Conservation (phyloP, 2,329 filamentous ascomycete species). For the Ophiosphaerella korrae region DNA sequence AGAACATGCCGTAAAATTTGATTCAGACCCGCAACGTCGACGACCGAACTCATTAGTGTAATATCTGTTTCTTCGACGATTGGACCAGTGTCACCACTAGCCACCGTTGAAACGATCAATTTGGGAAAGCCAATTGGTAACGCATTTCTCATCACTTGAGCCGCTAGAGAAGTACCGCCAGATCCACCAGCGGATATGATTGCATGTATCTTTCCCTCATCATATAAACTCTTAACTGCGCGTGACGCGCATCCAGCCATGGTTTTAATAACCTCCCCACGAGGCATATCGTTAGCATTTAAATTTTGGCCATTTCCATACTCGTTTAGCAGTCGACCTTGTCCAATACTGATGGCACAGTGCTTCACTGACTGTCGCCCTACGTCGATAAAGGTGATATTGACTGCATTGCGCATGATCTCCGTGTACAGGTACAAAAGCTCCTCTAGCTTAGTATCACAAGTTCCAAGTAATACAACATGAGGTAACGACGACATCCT, state of each 20-base stretch:
- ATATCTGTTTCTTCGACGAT: constrained; percentile 73
- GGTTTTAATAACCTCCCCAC: constrained; percentile 62
- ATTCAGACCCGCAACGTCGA: constrained; percentile 72
- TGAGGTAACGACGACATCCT: constrained; percentile 5
- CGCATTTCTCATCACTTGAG: constrained; percentile 64
- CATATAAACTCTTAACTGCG: constrained; percentile 50
- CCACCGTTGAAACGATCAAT: constrained; percentile 71
- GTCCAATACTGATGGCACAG: constrained; percentile 54
- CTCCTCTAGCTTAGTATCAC: constrained; percentile 68
- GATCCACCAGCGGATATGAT: constrained; percentile 67
- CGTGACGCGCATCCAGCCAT: constrained; percentile 58
- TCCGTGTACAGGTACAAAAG: constrained; percentile 59
- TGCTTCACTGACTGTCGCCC: constrained; percentile 55
- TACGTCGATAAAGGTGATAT: constrained; percentile 61
- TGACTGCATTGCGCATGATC: constrained; percentile 44
- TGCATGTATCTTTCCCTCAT: constrained; percentile 55
- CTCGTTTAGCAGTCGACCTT: constrained; percentile 48
- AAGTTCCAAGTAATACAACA: constrained; percentile 65
- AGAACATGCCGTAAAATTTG: constrained; percentile 62
- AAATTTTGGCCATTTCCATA: constrained; percentile 25
- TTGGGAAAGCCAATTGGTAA: constrained; percentile 72
- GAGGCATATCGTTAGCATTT: constrained; percentile 49
- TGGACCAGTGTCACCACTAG: constrained; percentile 67
- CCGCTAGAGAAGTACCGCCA: constrained; percentile 65
- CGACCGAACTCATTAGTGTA: constrained; percentile 72